A percentile compares a stretch with the other conserved stretches of the same genome.
Conservation (phyloP, 2,329 filamentous ascomycete species). For the Aspergillus ochraceoroseus region DNA sequence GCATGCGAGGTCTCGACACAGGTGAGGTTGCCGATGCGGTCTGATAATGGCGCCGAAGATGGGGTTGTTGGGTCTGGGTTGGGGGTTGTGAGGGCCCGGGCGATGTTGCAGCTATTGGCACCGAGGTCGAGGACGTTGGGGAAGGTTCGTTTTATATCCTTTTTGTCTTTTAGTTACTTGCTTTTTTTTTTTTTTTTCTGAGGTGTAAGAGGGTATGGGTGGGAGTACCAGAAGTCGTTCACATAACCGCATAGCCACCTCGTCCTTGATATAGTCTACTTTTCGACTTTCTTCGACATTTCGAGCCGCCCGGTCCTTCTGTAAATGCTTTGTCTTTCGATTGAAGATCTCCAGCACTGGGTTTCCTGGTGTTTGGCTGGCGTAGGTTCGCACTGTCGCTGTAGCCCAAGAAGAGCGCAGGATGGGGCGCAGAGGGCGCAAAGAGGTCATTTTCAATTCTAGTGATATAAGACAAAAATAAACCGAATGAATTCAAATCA, state of each 20-base stretch:
- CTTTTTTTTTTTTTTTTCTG: conserved; percentile 14
- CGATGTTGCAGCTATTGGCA: conserved; percentile 93
- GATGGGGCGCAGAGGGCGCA: conserved; percentile 15
- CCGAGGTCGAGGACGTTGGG: conserved; percentile 83
- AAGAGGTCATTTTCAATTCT: conserved; percentile 15
- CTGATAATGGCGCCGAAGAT: conserved; percentile 54
- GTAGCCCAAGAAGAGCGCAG: conserved; percentile 2
- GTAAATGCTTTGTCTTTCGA: conserved; percentile 76
- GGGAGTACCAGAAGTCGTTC: conserved; percentile 70
- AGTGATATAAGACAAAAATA: not conserved
- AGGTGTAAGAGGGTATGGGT: not conserved
- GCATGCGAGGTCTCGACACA: conserved; percentile 75
- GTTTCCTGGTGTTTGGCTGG: conserved; percentile 69
- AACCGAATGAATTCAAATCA: not conserved
- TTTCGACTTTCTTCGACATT: conserved; percentile 67
- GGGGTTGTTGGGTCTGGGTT: conserved; percentile 57
- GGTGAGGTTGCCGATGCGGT: conserved; percentile 67
- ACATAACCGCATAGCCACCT: conserved; percentile 76
- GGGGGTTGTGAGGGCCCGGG: conserved; percentile 67
- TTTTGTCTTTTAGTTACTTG: conserved; percentile 4
- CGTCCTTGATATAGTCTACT: conserved; percentile 89
- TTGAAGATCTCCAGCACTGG: conserved; percentile 90
- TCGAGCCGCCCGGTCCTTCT: conserved; percentile 78
- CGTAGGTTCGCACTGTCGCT: conserved; percentile 55
- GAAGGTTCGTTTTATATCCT: conserved; percentile 91